Evolutionary conservation across 768 basidiomycete species (phyloP).

Genomic region (Flagelloscypha sp.): DNA sequence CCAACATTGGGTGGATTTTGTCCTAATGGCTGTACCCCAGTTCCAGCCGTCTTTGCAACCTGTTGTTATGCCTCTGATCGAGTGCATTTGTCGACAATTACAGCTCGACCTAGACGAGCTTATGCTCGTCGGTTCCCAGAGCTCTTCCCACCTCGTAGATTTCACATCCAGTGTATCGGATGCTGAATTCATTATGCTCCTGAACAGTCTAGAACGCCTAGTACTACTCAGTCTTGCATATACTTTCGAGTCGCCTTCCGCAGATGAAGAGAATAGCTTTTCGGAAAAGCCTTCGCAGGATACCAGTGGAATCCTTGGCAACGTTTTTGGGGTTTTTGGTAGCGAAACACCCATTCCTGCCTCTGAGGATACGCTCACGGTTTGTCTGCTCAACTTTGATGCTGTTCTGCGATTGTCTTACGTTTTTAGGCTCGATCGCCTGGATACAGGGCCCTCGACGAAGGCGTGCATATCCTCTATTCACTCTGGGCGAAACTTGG

Average conservation of each 20-base stretch:
- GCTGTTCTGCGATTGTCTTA: background rate
- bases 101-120: constrained; percentile 48
- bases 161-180: constrained; percentile 54
- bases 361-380: constrained; percentile 50
- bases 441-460: constrained; percentile 70
- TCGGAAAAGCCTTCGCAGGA: constrained; percentile 49
- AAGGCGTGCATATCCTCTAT: constrained; percentile 73
- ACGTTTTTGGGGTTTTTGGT: constrained; percentile 87
- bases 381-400: constrained; percentile 22
- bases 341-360: constrained; percentile 45
- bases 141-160: constrained; percentile 31
- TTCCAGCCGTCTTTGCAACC: constrained; percentile 65
- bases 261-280: constrained; percentile 47
- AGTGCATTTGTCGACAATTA: constrained; percentile 71
- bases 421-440: constrained; percentile 54
- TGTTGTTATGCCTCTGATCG: constrained; percentile 65
- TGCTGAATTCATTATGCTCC: constrained; percentile 75
- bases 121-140: too few species aligned
- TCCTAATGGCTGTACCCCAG: constrained; percentile 83
- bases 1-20: constrained; percentile 96
- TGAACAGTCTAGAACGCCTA: constrained; percentile 78
- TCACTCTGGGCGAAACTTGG: constrained; percentile 59
- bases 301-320: constrained; percentile 69
- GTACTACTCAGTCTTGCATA: constrained; percentile 65
- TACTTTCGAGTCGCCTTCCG: constrained; percentile 35